Percentiles rank a stretch among this genome's conserved stretches.
Evolutionary conservation across 805 yeast species (phyloP).

Genomic region (Wickerhamomyces silvicola): DNA sequence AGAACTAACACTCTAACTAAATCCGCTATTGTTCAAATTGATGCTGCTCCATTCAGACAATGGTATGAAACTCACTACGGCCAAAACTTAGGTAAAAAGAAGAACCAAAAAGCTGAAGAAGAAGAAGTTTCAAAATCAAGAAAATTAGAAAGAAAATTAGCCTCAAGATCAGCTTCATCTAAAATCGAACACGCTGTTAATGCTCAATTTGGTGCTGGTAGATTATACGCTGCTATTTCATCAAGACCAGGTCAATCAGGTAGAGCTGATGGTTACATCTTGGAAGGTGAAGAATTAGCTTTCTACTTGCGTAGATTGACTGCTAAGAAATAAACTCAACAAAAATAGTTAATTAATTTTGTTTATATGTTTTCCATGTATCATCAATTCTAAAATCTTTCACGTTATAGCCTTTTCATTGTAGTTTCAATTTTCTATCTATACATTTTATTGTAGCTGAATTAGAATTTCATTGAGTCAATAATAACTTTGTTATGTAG

Average conservation of each 20-base stretch:
- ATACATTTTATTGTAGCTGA: too few species aligned
- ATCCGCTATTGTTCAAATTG: conserved; percentile 98
- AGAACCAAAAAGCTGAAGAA: conserved; percentile 40
- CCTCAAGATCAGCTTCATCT: conserved; percentile 82
- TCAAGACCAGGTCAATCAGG: conserved; percentile 99
- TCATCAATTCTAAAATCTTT: conserved; percentile 20
- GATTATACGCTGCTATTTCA: conserved; percentile 96
- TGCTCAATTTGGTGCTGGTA: conserved; percentile 97
- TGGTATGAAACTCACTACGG: conserved; percentile 99
- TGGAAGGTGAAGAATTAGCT: conserved; percentile 99
- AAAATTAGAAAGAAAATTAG: conserved; percentile 86
- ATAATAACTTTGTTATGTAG: too few species aligned
- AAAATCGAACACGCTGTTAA: conserved; percentile 87
- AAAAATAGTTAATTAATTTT: conserved; percentile 3
- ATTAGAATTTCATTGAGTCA: too few species aligned
- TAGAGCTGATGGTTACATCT: conserved; percentile 99
- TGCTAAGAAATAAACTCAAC: conserved; percentile 81
- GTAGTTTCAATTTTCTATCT: background rate
- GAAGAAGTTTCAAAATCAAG: conserved; percentile 63
- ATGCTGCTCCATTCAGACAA: conserved; percentile 99
- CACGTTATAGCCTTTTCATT: conserved; percentile 12
- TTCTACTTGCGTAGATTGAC: conserved; percentile 99
- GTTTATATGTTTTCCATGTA: conserved; percentile 16
- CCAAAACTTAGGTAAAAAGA: conserved; percentile 84
- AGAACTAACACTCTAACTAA: conserved; percentile 99